Evolutionary conservation across 495 filamentous ascomycete genomes (phyloP).

Genomic region (Trichoderma erinaceum): DNA sequence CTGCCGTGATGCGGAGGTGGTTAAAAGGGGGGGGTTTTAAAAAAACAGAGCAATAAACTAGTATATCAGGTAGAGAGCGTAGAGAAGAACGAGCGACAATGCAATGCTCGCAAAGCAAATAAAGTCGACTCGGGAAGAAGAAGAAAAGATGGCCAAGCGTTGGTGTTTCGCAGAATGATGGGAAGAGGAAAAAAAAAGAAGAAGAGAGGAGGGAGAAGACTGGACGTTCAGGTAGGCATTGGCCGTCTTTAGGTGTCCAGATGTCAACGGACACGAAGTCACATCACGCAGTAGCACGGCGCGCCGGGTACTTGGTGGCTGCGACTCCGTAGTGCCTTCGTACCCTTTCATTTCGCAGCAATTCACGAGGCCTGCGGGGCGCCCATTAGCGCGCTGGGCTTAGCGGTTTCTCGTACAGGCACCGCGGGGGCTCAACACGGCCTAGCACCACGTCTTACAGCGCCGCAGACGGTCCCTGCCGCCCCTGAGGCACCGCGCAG

Average conservation of each 20-base stretch:
- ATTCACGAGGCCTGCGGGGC: neutral
- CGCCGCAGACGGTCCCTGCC: neutral
- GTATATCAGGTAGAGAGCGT: slow-evolving; percentile 6
- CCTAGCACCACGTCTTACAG: neutral
- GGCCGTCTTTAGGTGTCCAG: neutral
- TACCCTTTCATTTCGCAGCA: neutral
- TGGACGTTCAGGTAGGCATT: neutral
- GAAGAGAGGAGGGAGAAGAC: neutral
- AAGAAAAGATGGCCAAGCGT: neutral
- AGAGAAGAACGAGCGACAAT: slow-evolving; percentile 12
- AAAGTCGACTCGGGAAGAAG: slow-evolving; percentile 2
- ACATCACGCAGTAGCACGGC: neutral
- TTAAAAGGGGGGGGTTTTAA: slow-evolving; percentile 10
- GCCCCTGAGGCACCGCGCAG: neutral
- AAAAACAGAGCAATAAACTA: neutral
- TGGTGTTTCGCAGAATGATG: slow-evolving; percentile 1
- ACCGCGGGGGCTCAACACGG: neutral
- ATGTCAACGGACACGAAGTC: neutral
- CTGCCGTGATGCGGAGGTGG: neutral
- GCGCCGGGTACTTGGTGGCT: neutral
- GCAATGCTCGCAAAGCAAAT: slow-evolving; percentile 10
- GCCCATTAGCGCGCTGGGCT: slow-evolving; percentile 6
- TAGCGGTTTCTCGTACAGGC: neutral
- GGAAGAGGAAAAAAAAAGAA: neutral
- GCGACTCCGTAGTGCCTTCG: neutral